These are phyloP conservation scores for Wallacemonas collosoma DNA, from an alignment of 208 protist species.

Conservation along the genomic window DNA sequence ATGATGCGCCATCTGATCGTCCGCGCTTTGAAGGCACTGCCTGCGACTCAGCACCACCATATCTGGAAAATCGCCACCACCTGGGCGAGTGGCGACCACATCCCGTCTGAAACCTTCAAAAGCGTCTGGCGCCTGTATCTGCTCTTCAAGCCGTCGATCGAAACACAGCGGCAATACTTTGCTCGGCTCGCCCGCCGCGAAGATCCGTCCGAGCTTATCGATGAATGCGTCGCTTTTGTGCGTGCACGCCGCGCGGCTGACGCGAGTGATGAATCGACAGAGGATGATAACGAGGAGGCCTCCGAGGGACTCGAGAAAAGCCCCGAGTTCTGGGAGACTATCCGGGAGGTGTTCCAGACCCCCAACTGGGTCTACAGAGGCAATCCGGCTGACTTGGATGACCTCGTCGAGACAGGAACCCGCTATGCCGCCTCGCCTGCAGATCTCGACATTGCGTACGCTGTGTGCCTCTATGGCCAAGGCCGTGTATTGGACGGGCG, in stretches of 20 bases:
- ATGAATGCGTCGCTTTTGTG: slow-evolving; percentile 53
- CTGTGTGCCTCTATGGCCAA: slow-evolving; percentile 72
- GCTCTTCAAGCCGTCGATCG: slow-evolving; percentile 49
- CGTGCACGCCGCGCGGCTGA: not conserved
- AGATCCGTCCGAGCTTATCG: slow-evolving; percentile 48
- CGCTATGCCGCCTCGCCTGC: slow-evolving; percentile 52
- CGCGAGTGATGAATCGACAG: not conserved
- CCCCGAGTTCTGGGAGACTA: slow-evolving; percentile 61
- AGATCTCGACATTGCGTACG: slow-evolving; percentile 51
- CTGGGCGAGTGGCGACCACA: slow-evolving; percentile 44
- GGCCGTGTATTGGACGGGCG: slow-evolving; percentile 55
- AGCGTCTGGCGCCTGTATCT: slow-evolving; percentile 65
- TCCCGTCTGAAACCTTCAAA: slow-evolving; percentile 53
- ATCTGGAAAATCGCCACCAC: slow-evolving; percentile 64
- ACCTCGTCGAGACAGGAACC: slow-evolving; percentile 47
- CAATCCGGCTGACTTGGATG: slow-evolving; percentile 33
- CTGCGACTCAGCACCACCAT: slow-evolving; percentile 75
- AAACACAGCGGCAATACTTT: slow-evolving; percentile 65
- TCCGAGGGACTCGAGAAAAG: slow-evolving; percentile 1
- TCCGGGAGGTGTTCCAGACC: slow-evolving; percentile 53
- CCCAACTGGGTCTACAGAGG: slow-evolving; percentile 51
- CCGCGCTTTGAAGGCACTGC: slow-evolving; percentile 52
- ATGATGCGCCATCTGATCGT: slow-evolving; percentile 64
- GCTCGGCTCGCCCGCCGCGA: slow-evolving; percentile 51
- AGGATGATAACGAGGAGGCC: not conserved